Base-by-base conservation (phyloP, 768 basidiomycete genomes). In the Saitozyma podzolica region DNA sequence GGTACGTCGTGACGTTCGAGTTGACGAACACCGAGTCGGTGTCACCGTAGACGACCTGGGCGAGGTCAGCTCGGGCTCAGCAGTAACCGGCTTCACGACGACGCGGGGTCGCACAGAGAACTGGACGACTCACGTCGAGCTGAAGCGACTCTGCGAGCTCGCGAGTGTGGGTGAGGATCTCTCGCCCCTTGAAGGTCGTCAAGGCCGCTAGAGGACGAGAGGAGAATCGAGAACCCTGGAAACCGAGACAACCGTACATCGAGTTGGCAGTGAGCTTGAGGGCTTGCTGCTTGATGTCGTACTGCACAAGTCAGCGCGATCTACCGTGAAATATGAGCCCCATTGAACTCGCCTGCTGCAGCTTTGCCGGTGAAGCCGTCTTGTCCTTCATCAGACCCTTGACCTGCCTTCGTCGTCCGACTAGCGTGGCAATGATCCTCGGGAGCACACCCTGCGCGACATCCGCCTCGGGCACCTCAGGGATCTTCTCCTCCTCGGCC, bases 191-290 rank as follows among this genome's bases (percentile, higher is more conserved):
- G 85, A 87, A 93, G 0, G 96, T 99, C 19, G 94, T 98, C 53
- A 99, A 84, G 50, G 96, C 92, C 14, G 96, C 96, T n/a, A 99
- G 86, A 0, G 94, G 92, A 49, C 91, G 86, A 19, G 96, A 96
- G 68, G 93, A 97, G 83, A 98, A 98, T 54, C 96, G 83, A 9
- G 96, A 97, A 70, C 92, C 90, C 74, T 94, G 92, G 76, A 97
- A 98, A 53, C 96, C 96, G 19, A 99, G 87, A 83, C 96, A 99
- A 16, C 96, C 96, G 79, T 99, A 99, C 96, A 98, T 99, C 83
- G 91, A 94, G 82, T 99, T 98, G 54, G 96, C 96, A 5, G 96
- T 99, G 41, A 98, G 86, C 81, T 98, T 98, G 54, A 98, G 83
- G 0, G 96, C 96, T 79, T 91, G 88, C 70, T 99, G 96, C 76